A percentile compares a stretch with the other conserved stretches of the same genome.
Evolutionary conservation across 495 filamentous ascomycete genomes (phyloP).

Genomic region (Annulohypoxylon stygium): DNA sequence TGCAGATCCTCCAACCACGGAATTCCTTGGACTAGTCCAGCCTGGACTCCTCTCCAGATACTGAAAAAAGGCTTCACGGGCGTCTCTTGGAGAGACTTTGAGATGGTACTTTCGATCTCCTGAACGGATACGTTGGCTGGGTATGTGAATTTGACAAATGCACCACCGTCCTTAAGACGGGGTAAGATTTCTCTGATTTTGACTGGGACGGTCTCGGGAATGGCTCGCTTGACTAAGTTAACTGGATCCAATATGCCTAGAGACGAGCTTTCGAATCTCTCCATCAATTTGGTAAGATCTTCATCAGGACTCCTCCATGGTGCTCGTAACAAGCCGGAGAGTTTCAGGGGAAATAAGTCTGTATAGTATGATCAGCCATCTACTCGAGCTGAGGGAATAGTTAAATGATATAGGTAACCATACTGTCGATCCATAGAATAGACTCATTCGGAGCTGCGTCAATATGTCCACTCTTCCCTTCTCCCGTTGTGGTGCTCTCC

Average conservation of each 20-base stretch:
- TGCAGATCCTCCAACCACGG: conserved; percentile 96
- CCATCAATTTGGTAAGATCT: conserved; percentile 71
- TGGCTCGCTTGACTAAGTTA: conserved; percentile 70
- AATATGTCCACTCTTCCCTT: conserved; percentile 81
- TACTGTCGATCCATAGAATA: conserved; percentile 92
- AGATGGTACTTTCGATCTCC: conserved; percentile 68
- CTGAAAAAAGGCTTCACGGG: conserved; percentile 90
- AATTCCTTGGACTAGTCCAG: conserved; percentile 79
- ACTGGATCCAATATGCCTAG: conserved; percentile 72
- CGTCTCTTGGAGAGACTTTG: conserved; percentile 70
- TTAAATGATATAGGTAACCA: conserved; percentile 3
- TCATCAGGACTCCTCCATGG: conserved; percentile 65
- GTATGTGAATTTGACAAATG: conserved; percentile 88
- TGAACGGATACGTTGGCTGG: conserved; percentile 62
- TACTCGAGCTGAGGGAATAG: conserved; percentile 27
- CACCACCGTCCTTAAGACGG: conserved; percentile 89
- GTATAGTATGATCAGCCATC: conserved; percentile 17
- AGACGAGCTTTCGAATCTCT: conserved; percentile 71
- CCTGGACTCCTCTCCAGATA: conserved; percentile 77
- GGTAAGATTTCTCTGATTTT: conserved; percentile 83
- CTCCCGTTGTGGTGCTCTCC: conserved; percentile 63
- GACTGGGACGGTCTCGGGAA: conserved; percentile 70
- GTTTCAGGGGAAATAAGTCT: conserved; percentile 87
- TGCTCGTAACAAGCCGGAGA: conserved; percentile 75
- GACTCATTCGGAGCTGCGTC: conserved; percentile 75